Base-by-base conservation (phyloP, 768 basidiomycete species). In the Saitozyma sp. region DNA sequence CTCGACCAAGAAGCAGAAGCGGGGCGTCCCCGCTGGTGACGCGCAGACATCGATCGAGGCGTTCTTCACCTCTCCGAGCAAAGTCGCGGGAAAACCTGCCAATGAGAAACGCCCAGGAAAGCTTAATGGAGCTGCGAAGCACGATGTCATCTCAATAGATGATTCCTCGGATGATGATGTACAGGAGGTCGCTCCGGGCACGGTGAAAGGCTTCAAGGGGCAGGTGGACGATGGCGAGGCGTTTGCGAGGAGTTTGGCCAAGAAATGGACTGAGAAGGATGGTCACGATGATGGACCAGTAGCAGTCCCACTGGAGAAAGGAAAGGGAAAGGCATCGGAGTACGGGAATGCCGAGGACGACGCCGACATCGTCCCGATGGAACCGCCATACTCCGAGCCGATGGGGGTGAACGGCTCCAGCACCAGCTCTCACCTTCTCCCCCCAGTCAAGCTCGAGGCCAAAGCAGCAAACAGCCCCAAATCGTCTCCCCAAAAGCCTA, bases 271-370 rank as follows among this genome's bases (percentile, higher is more conserved):
- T 1, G 50, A 58, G 9, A 65, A 68, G 17, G 68, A 66, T 6
- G 67, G 62, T 11, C 45, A 42, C 11, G 60, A 17, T 29, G 19
- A 11, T 37, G 80, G 86, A 6, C 84, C 29, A 29, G 29, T 29
- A 86, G 66, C 83, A 85, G 65, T 82, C 83, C 67, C 84, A 86
- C 83, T 80, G 82, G 67, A 87, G 86, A 71, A 68, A 54, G 70
- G 61, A 40, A 61, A 55, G 55, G 41, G 20, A 53, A 61, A 42
- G 56, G 40, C 10, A 60, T 55, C 14, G 50, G 50, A 39, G 7
- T 3, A 17, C 29, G 55, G 58, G 29, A 58, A 65, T 45, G 45
- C 42, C 14, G 29, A 50, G 9, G 56, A 54, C 9, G 63, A 58
- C 8, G 80, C 78, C 43, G 73, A 66, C 13, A 48, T 63, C 1